Conservation (phyloP, 257 asterid genomes). For the Solanum habrochaites region DNA sequence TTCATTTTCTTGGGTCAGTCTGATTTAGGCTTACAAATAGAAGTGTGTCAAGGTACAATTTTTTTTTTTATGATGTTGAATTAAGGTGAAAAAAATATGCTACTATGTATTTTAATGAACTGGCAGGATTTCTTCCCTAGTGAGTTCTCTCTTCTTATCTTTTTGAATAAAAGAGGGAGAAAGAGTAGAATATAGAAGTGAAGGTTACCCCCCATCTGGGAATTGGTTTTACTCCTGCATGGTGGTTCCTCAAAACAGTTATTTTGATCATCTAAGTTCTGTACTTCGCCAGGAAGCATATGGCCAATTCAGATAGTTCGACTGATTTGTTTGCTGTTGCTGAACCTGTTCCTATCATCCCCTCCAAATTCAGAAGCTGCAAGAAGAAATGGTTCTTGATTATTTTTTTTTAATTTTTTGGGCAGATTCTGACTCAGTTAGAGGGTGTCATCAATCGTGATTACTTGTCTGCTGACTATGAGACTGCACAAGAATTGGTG, state of each 20-base stretch:
- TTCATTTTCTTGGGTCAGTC: background rate
- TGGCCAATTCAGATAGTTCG: background rate
- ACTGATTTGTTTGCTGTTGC: background rate
- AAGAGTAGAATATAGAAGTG: background rate
- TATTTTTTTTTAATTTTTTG: no score
- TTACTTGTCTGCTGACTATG: conserved; percentile 56
- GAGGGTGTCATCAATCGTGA: conserved; percentile 75
- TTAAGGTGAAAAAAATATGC: background rate
- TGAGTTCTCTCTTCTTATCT: background rate
- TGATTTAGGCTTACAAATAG: background rate
- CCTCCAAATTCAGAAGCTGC: background rate
- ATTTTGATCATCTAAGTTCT: background rate
- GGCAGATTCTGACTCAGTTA: conserved; percentile 62
- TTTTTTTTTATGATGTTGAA: background rate
- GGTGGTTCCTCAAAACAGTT: background rate
- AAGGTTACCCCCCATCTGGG: background rate
- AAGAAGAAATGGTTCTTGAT: background rate
- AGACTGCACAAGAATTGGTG: conserved; percentile 78
- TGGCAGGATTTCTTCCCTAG: background rate
- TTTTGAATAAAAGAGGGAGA: background rate
- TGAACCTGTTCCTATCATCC: background rate
- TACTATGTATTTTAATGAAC: background rate
- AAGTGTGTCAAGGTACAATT: background rate
- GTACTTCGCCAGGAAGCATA: background rate
- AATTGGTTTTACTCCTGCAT: background rate